phyloP scores from a whole-genome alignment of 192 early-diverging fungal species.

The Helicostylum pulchrum region DNA sequence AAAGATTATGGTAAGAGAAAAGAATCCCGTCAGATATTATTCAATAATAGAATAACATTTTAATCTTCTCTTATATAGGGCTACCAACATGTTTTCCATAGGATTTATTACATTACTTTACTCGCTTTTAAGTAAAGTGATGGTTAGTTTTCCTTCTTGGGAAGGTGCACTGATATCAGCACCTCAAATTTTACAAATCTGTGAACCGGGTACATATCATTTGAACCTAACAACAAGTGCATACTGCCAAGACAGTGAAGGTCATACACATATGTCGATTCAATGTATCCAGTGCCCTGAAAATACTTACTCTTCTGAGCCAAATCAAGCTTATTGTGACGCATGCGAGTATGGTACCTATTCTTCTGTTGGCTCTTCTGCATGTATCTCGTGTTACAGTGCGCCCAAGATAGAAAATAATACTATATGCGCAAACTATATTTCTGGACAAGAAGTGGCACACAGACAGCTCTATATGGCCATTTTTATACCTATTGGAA shows the following conservation, averaged over 20 bases:
- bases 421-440: background rate
- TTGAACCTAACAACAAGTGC: background rate
- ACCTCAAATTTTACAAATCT: background rate
- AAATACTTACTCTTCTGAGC: background rate
- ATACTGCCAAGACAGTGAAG: slow-evolving; percentile 8
- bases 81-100: slow-evolving; percentile 10
- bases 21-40: too few species aligned
- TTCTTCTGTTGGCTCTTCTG: background rate
- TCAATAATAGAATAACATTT: background rate
- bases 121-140: background rate
- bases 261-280: background rate
- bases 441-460: background rate
- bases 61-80: background rate
- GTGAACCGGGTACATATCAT: slow-evolving; percentile 12
- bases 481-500: slow-evolving; percentile 17
- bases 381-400: slow-evolving; percentile 14
- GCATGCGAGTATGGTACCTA: slow-evolving; percentile 10
- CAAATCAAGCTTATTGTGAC: slow-evolving; percentile 4
- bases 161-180: background rate
- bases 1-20: slow-evolving; percentile 9
- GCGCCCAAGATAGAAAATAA: background rate
- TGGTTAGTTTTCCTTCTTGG: slow-evolving; percentile 8
- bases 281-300: slow-evolving; percentile 15
- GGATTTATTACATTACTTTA: slow-evolving; percentile 21
- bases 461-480: slow-evolving; percentile 1